phyloP scores from a whole-genome alignment of 169 alveolate species.

The Cryptosporidium viatorum region DNA sequence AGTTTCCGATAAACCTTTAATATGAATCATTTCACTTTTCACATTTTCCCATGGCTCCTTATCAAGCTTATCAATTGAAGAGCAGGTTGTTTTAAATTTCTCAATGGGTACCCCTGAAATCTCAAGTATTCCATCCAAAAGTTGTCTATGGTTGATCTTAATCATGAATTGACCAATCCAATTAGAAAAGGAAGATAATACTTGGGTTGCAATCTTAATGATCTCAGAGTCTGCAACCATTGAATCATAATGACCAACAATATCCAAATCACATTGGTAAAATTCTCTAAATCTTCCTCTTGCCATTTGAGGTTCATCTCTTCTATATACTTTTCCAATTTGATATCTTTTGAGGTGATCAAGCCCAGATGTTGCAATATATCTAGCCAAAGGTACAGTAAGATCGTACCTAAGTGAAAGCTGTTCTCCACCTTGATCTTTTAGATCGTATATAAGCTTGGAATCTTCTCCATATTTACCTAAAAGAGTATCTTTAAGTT shows the following conservation, averaged over 20 bases:
- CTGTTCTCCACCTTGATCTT: slow-evolving; percentile 98
- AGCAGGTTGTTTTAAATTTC: slow-evolving; percentile 90
- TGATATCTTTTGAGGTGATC: slow-evolving; percentile 93
- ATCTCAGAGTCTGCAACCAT: slow-evolving; percentile 96
- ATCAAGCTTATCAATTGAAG: slow-evolving; percentile 96
- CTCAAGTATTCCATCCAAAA: slow-evolving; percentile 91
- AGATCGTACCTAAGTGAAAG: slow-evolving; percentile 95
- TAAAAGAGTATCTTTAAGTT: slow-evolving; percentile 93
- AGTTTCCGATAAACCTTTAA: slow-evolving; percentile 89
- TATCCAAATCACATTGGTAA: slow-evolving; percentile 97
- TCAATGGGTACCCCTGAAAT: slow-evolving; percentile 89
- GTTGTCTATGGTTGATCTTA: slow-evolving; percentile 91
- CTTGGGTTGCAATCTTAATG: slow-evolving; percentile 89
- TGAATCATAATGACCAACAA: slow-evolving; percentile 91
- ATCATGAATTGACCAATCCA: slow-evolving; percentile 88
- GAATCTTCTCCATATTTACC: slow-evolving; percentile 97
- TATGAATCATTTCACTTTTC: slow-evolving; percentile 89
- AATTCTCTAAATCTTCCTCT: slow-evolving; percentile 97
- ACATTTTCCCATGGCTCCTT: slow-evolving; percentile 94
- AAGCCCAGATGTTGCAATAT: slow-evolving; percentile 89
- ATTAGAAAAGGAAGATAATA: slow-evolving; percentile 82
- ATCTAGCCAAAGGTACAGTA: slow-evolving; percentile 98
- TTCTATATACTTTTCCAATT: slow-evolving; percentile 96
- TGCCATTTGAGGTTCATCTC: slow-evolving; percentile 96
- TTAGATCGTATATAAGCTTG: slow-evolving; percentile 94